Conservation (phyloP, 192 early-diverging fungal genomes). For the Backusella psychrophila region DNA sequence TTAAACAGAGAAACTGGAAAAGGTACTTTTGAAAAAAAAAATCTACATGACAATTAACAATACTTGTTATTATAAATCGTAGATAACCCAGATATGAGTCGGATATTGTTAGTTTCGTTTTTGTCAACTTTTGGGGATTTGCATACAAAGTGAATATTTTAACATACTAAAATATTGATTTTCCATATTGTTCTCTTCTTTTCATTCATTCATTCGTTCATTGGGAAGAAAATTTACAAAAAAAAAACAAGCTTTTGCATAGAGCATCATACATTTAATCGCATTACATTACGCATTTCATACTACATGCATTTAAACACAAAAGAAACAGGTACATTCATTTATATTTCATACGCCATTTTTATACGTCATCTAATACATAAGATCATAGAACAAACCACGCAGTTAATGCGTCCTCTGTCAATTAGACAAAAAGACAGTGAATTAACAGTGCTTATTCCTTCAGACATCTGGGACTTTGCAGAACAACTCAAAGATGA, state of each 20-base stretch:
- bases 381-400: not conserved
- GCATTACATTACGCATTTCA: not conserved
- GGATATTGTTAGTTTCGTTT: not conserved
- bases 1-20: not conserved
- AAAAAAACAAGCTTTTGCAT: not conserved
- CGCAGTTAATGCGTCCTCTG: slow-evolving; percentile 65
- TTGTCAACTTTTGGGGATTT: slow-evolving; percentile 8
- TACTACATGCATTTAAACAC: not conserved
- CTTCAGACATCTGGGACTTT: slow-evolving; percentile 81
- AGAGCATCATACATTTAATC: not conserved
- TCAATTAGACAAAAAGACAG: slow-evolving; percentile 73
- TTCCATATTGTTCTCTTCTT: not conserved
- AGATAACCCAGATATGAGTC: slow-evolving; percentile 1
- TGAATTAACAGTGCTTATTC: slow-evolving; percentile 80
- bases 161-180: not conserved
- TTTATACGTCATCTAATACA: not conserved
- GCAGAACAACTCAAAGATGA: slow-evolving; percentile 85
- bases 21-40: not conserved
- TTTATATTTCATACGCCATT: not conserved
- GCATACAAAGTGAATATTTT: not conserved
- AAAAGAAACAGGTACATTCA: not conserved
- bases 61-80: not conserved
- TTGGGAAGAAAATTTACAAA: not conserved
- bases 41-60: not conserved
- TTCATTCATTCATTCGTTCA: not conserved